These are phyloP conservation scores for Aspergillus sp. DNA, from an alignment of 2,329 filamentous ascomycete species.

Conservation along the genomic window DNA sequence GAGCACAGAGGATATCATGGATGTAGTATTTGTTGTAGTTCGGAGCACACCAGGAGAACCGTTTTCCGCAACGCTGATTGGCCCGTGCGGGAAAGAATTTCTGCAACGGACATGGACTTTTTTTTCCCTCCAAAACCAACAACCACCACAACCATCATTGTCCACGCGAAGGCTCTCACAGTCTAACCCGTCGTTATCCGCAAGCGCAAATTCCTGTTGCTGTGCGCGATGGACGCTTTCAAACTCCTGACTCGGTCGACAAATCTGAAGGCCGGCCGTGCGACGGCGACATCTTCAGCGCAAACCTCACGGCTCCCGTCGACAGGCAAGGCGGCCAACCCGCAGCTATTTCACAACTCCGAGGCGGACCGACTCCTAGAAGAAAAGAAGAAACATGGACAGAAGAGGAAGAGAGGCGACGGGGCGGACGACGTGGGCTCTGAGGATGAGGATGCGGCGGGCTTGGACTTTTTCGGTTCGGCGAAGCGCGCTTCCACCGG, in stretches of 20 bases:
- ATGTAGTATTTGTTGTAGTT: background rate
- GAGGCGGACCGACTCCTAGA: conserved; percentile 28
- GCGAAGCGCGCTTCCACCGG: conserved; percentile 23
- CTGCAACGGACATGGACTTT: conserved; percentile 18
- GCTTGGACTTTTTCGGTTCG: conserved; percentile 38
- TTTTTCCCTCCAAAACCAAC: conserved; percentile 26
- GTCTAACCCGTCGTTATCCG: background rate
- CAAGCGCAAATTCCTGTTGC: conserved; percentile 2
- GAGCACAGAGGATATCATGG: too few relatives aligned
- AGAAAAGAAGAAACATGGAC: conserved; percentile 24
- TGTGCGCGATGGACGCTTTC: conserved; percentile 43
- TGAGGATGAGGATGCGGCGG: conserved; percentile 21
- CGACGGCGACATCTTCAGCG: conserved; percentile 19
- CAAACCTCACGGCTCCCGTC: conserved; percentile 35
- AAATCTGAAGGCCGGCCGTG: conserved; percentile 34
- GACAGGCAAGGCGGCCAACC: conserved; percentile 37
- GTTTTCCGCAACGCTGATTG: conserved; percentile 28
- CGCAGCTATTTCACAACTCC: conserved; percentile 35
- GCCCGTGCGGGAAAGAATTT: conserved; percentile 26
- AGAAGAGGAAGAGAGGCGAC: conserved; percentile 37
- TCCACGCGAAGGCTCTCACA: background rate
- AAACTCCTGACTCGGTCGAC: conserved; percentile 45
- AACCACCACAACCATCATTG: background rate
- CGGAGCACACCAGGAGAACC: background rate
- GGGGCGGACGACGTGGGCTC: conserved; percentile 19